Base-by-base conservation (phyloP, 2,329 filamentous ascomycete genomes). In the Domatiomyces catenatus region DNA sequence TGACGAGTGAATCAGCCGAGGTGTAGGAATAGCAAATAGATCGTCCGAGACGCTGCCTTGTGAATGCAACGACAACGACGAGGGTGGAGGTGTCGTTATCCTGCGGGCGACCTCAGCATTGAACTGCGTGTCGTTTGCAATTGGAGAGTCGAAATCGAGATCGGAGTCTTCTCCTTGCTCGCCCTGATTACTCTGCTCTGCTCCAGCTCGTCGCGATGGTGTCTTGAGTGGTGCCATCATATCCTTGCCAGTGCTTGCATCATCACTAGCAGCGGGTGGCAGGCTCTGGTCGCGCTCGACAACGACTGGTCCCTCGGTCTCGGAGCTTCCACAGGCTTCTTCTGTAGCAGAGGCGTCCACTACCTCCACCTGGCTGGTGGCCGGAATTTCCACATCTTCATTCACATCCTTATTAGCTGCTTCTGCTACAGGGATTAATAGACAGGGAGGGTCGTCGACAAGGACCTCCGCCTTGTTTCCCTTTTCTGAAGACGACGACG, bases 71-170 rank as follows among this genome's bases (percentile, higher is more conserved):
- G 56, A 53, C 26, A 54, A 59, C 19, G 51, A 56, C 2, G 55
- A 12, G 8, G 12, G 15, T 12, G 32, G 15, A 10, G 32, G 2
- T 4, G 32, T 39, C 12, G 12, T 15, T 12, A 15, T 36, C 18
- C 55, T 54, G 22, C 56, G 36, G 24, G 50, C 28, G n/a, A 59
- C 42, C 6, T 51, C 44, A 18, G 49, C 42, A 47, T 56, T 56
- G 50, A 56, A 59, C 28, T 57, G 57, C 20, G 55, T 59, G 47
- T 59, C 57, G 36, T 59, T 59, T 10, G 47, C 48, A 32, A 59
- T 52, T 20, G 55, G 57, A 8, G 57, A 56, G 6, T 55, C 55
- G 44, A 59, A 52, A 26, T 54, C 55, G 6, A 39, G 8, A 15
- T 55, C 50, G 8, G 50, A 50, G 2, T 43, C 17, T n/a, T 48